Base-by-base conservation (phyloP, 2,329 filamentous ascomycete species). In the Periconia sp. region DNA sequence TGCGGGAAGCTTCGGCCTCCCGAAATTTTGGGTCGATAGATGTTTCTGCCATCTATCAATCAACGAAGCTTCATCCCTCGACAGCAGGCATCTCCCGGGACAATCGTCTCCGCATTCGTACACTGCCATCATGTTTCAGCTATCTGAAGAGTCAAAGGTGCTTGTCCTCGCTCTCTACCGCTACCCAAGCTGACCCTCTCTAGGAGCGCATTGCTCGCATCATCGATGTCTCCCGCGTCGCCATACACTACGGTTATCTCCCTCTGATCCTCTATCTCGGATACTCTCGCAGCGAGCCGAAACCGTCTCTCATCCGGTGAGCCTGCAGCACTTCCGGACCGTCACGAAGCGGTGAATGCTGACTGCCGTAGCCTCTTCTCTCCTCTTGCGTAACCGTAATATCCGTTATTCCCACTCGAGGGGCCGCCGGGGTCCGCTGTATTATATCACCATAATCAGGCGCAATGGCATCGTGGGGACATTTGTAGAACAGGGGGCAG, bases 121-220 rank as follows among this genome's bases (percentile, higher is more conserved):
- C 28, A 44, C n/a, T n/a, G 13, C 43, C 56, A 79, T 71, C 69
- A 80, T 83, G 65, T 67, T 64, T 48, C 52, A 79, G 80, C 86
- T 97, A 57, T 97, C 94, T 37, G 94, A 99, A 76, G 94, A 99
- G 79, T 91, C 92, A 68, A 97, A 97, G 87, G 92, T 95, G 69
- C 38, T 54, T 39, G 13, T 29, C 28, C 22, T 34, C 38, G 33
- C 32, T 22, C 23, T n/a, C 4, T 8, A 11, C 17, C 7, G 11
- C 23, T 5, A 9, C 19, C 8, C 12, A 40, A 36, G 34, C 65
- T 71, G 30, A 73, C 53, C 24, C 16, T 5, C 21, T 39, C 40
- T 63, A 96, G 92, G 94, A 99, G 86, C 91, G 94, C 80, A 96
- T 99, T 75, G 86, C 89, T 67, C 92, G 92, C 80, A 82, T 97